These are phyloP conservation scores for Eucalyptus globulus DNA, from an alignment of 345 rosid genomes.

Conservation along the genomic window DNA sequence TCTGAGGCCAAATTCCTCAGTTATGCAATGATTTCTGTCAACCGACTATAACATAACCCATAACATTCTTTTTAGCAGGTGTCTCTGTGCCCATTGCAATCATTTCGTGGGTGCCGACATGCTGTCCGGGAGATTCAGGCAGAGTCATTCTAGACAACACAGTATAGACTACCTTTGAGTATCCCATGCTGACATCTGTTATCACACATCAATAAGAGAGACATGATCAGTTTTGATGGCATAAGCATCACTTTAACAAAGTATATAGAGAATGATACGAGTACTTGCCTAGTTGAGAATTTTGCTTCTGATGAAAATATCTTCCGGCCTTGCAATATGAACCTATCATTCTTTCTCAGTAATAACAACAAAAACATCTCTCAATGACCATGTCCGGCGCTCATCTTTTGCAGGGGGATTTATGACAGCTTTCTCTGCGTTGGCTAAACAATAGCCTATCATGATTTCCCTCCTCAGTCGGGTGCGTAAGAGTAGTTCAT, in stretches of 20 bases:
- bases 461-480: slow-evolving; percentile 51
- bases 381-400: slow-evolving; percentile 33
- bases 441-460: slow-evolving; percentile 42
- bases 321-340: background rate
- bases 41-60: background rate
- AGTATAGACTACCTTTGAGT: background rate
- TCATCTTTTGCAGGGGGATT: slow-evolving; percentile 44
- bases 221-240: background rate
- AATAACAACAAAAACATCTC: slow-evolving; percentile 49
- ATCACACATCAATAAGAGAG: background rate
- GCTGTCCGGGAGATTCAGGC: background rate
- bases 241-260: background rate
- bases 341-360: slow-evolving; percentile 38
- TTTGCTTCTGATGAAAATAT: background rate
- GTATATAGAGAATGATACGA: background rate
- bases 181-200: background rate
- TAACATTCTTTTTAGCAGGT: background rate
- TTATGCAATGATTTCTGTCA: background rate
- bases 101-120: background rate
- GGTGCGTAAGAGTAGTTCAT: slow-evolving; percentile 41
- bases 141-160: background rate
- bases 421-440: slow-evolving; percentile 51
- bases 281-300: background rate
- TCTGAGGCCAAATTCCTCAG: background rate
- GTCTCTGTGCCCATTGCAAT: background rate